phyloP scores from a whole-genome alignment of 1,284 basidiomycete genomes.

The Laetiporus sulphureus region DNA sequence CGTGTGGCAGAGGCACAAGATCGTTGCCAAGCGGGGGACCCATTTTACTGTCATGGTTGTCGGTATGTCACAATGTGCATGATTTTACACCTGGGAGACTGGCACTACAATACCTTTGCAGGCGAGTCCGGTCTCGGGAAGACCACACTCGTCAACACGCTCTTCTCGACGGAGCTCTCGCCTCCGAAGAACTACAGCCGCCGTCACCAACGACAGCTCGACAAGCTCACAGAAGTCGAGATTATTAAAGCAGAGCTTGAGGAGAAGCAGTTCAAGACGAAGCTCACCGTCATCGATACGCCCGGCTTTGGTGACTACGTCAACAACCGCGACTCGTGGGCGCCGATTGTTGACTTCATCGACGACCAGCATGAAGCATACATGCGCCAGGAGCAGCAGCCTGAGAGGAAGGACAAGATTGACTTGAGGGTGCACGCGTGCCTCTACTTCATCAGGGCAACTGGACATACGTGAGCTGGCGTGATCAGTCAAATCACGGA shows the following conservation, averaged over 20 bases:
- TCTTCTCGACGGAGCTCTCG: slow-evolving; percentile 97
- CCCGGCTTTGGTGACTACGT: slow-evolving; percentile 99
- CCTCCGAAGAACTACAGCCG: slow-evolving; percentile 86
- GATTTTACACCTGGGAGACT: no score
- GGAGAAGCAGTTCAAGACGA: slow-evolving; percentile 99
- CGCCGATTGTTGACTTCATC: slow-evolving; percentile 97
- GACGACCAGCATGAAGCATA: slow-evolving; percentile 99
- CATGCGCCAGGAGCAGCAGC: slow-evolving; percentile 99
- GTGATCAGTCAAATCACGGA: slow-evolving; percentile 1
- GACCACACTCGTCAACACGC: slow-evolving; percentile 96
- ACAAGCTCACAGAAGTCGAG: slow-evolving; percentile 97
- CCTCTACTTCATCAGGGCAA: slow-evolving; percentile 95
- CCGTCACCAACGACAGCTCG: slow-evolving; percentile 94
- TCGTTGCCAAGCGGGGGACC: slow-evolving; percentile 93
- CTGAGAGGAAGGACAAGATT: slow-evolving; percentile 86
- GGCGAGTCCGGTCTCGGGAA: slow-evolving; percentile 95
- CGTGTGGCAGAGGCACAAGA: slow-evolving; percentile 76
- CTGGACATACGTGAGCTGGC: slow-evolving; percentile 83
- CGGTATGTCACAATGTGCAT: slow-evolving; percentile 46
- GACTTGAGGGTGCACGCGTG: slow-evolving; percentile 97
- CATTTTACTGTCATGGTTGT: slow-evolving; percentile 99
- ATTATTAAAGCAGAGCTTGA: slow-evolving; percentile 97
- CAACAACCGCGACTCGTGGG: slow-evolving; percentile 99
- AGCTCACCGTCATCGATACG: slow-evolving; percentile 97
- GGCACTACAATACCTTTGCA: slow-evolving; percentile 26